Conservation (phyloP, 2,329 filamentous ascomycete species). For the Hymenoscyphus linearis region DNA sequence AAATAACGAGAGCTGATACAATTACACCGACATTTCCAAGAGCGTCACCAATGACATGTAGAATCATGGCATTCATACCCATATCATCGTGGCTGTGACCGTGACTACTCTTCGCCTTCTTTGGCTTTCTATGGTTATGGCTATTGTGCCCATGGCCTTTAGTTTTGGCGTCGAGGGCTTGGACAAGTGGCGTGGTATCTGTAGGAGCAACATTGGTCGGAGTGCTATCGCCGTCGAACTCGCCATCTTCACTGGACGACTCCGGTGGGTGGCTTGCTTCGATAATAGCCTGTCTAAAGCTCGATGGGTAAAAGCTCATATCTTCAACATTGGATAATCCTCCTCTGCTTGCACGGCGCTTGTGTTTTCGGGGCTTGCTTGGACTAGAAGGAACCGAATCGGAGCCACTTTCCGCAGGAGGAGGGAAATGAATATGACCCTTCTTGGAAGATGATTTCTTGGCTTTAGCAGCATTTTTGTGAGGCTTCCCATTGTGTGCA, state of each 20-base stretch:
- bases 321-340: slow-evolving; percentile 63
- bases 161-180: slow-evolving; percentile 16
- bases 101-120: slow-evolving; percentile 57
- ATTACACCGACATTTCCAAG: slow-evolving; percentile 86
- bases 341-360: slow-evolving; percentile 33
- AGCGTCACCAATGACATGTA: slow-evolving; percentile 75
- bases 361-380: slow-evolving; percentile 16
- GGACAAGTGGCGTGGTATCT: slow-evolving; percentile 27
- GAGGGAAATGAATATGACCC: slow-evolving; percentile 25
- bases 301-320: slow-evolving; percentile 80
- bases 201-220: slow-evolving; percentile 33
- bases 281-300: slow-evolving; percentile 89
- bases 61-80: slow-evolving; percentile 85
- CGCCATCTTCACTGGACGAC: slow-evolving; percentile 44
- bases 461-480: slow-evolving; percentile 55
- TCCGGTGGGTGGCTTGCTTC: slow-evolving; percentile 65
- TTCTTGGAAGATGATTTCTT: slow-evolving; percentile 18
- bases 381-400: slow-evolving; percentile 17
- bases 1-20: slow-evolving; percentile 78
- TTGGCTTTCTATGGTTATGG: slow-evolving; percentile 78
- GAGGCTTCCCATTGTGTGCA: slow-evolving; percentile 55
- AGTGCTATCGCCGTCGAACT: slow-evolving; percentile 26
- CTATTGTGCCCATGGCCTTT: slow-evolving; percentile 35
- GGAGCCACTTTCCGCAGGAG: slow-evolving; percentile 26
- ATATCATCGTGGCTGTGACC: slow-evolving; percentile 81